Evolutionary conservation across 2,329 filamentous ascomycete genomes (phyloP).

Genomic region (Fusarium buxicola): DNA sequence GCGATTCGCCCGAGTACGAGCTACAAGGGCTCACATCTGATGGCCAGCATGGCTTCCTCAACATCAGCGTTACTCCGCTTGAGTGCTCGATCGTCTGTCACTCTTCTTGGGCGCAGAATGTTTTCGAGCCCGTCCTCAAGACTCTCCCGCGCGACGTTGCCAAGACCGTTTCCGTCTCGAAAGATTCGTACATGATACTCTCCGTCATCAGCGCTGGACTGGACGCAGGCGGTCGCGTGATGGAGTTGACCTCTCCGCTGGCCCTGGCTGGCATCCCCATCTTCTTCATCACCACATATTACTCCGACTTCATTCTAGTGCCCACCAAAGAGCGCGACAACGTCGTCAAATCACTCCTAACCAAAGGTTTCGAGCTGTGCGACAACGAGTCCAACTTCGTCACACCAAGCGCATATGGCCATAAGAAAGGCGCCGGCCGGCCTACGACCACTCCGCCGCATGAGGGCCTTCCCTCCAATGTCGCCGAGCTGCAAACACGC

Average conservation of each 20-base stretch:
- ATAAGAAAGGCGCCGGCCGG: slow-evolving; percentile 44
- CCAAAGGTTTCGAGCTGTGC: slow-evolving; percentile 86
- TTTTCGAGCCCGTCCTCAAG: slow-evolving; percentile 79
- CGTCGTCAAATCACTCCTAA: slow-evolving; percentile 81
- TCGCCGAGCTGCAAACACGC: slow-evolving; percentile 82
- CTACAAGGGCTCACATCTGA: slow-evolving; percentile 62
- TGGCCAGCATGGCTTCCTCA: slow-evolving; percentile 83
- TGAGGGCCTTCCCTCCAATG: slow-evolving; percentile 81
- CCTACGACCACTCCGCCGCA: slow-evolving; percentile 64
- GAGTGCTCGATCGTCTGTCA: slow-evolving; percentile 95
- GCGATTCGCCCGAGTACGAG: slow-evolving; percentile 51
- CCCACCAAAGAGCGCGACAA: slow-evolving; percentile 78
- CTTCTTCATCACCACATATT: slow-evolving; percentile 99
- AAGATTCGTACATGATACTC: slow-evolving; percentile 87
- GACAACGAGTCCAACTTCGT: slow-evolving; percentile 76
- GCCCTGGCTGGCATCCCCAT: slow-evolving; percentile 94
- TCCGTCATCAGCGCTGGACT: slow-evolving; percentile 91
- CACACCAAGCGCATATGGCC: slow-evolving; percentile 58
- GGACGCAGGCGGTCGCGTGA: slow-evolving; percentile 89
- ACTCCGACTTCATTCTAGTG: slow-evolving; percentile 95
- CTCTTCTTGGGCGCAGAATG: slow-evolving; percentile 74
- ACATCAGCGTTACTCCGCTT: slow-evolving; percentile 90
- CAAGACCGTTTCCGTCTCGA: slow-evolving; percentile 76
- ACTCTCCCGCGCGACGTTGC: slow-evolving; percentile 67
- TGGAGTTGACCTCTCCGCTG: slow-evolving; percentile 90